phyloP scores from a whole-genome alignment of 2,329 filamentous ascomycete genomes.

The Penicillium occitanis region DNA sequence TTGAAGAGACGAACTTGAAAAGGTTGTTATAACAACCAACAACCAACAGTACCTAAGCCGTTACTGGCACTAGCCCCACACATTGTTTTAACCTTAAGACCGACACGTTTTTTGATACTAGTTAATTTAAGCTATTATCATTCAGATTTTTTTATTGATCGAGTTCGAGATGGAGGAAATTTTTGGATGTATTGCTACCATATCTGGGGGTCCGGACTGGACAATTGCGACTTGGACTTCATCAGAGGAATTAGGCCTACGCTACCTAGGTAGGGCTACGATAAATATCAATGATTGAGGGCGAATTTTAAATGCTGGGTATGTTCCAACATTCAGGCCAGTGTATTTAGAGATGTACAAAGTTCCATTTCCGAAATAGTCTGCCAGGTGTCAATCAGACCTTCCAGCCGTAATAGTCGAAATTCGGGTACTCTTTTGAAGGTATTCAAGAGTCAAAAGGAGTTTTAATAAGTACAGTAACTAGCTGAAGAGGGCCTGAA shows the following conservation, averaged over 20 bases:
- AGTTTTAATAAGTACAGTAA: too few species aligned
- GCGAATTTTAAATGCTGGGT: background rate
- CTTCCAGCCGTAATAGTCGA: background rate
- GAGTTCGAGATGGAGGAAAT: background rate
- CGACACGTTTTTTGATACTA: background rate
- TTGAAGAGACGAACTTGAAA: background rate
- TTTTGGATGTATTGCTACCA: background rate
- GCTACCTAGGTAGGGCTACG: background rate
- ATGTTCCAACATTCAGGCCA: background rate
- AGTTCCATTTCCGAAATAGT: background rate
- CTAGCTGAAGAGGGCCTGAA: too few species aligned
- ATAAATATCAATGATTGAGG: background rate
- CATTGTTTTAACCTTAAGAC: background rate
- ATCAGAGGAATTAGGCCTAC: background rate
- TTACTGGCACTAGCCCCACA: background rate
- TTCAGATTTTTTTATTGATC: background rate
- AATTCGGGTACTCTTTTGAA: too few species aligned
- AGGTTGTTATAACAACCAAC: background rate
- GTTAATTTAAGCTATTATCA: background rate
- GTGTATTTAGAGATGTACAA: background rate
- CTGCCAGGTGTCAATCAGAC: background rate
- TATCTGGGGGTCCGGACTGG: background rate
- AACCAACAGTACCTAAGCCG: background rate
- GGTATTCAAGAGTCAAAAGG: too few species aligned
- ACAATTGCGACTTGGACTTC: background rate